phyloP scores from a whole-genome alignment of 2,329 filamentous ascomycete species.

The Talaromyces amestolkiae region DNA sequence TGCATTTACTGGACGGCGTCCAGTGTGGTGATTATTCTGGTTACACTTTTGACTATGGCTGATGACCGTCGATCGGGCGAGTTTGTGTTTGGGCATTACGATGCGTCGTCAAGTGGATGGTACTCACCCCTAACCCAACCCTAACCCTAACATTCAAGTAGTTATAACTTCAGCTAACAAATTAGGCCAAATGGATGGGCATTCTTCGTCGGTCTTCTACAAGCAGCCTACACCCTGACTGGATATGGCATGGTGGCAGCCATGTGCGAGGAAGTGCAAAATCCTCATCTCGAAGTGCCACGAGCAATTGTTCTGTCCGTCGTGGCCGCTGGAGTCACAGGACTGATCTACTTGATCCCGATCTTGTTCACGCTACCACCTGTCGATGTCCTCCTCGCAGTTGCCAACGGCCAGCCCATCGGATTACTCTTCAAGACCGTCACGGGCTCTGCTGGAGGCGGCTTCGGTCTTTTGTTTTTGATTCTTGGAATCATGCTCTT shows the following conservation, averaged over 20 bases:
- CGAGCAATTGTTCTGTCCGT: conserved; percentile 70
- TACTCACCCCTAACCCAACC: conserved; percentile 26
- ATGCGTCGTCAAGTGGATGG: conserved; percentile 64
- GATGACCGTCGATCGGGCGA: conserved; percentile 56
- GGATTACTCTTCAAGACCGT: conserved; percentile 72
- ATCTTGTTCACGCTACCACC: conserved; percentile 74
- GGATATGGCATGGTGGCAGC: conserved; percentile 69
- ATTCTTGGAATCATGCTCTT: conserved; percentile 76
- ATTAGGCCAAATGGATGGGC: conserved; percentile 63
- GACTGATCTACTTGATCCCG: conserved; percentile 67
- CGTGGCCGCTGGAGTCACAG: conserved; percentile 64
- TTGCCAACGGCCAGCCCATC: conserved; percentile 72
- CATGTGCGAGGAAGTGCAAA: conserved; percentile 72
- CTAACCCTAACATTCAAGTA: too few species aligned
- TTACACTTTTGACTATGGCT: conserved; percentile 61
- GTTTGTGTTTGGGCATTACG: conserved; percentile 68
- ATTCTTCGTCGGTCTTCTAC: conserved; percentile 68
- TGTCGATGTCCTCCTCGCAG: conserved; percentile 60
- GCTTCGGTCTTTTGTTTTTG: conserved; percentile 72
- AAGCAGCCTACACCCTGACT: conserved; percentile 53
- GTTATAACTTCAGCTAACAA: neutral
- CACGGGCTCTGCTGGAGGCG: conserved; percentile 69
- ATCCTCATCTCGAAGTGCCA: conserved; percentile 66
- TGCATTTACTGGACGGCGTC: conserved; percentile 71
- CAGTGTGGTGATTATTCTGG: conserved; percentile 66